phyloP scores from a whole-genome alignment of 179 eudicot genomes.

The Spergularia azorica region DNA sequence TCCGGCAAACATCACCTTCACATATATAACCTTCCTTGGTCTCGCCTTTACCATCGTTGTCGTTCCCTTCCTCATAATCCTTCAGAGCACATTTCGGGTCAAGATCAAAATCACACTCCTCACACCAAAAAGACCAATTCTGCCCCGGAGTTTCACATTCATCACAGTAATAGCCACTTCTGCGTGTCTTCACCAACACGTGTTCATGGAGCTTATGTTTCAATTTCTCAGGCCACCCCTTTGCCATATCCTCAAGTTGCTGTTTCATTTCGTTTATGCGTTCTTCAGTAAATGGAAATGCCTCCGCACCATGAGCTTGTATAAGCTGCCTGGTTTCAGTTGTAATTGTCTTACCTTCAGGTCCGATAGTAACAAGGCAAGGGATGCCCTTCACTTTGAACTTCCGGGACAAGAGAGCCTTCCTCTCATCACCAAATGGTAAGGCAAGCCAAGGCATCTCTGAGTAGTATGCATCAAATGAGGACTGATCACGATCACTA shows the following conservation, averaged over 20 bases:
- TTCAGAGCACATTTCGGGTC: conserved; percentile 69
- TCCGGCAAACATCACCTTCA: conserved; percentile 64
- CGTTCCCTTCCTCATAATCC: conserved; percentile 22
- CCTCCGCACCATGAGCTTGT: conserved; percentile 60
- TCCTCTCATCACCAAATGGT: conserved; percentile 68
- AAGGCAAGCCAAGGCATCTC: conserved; percentile 90
- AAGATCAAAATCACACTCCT: conserved; percentile 67
- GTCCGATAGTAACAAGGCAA: conserved; percentile 62
- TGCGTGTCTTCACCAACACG: conserved; percentile 50
- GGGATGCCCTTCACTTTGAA: conserved; percentile 85
- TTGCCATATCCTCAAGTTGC: conserved; percentile 31
- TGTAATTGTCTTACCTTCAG: conserved; percentile 63
- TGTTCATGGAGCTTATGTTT: conserved; percentile 55
- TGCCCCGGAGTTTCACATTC: conserved; percentile 33
- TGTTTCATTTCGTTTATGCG: conserved; percentile 44
- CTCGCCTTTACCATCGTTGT: conserved; percentile 27
- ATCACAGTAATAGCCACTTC: conserved; percentile 33
- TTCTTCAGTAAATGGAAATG: conserved; percentile 74
- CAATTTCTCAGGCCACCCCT: conserved; percentile 74
- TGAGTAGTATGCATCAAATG: conserved; percentile 64
- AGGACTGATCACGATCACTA: conserved; percentile 60
- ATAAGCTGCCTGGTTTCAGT: conserved; percentile 59
- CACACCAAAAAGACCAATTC: conserved; percentile 55
- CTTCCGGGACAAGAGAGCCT: conserved; percentile 40
- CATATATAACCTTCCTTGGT: conserved; percentile 56